These are phyloP conservation scores for Saitozyma podzolica DNA, from an alignment of 768 basidiomycete species.

Conservation along the genomic window DNA sequence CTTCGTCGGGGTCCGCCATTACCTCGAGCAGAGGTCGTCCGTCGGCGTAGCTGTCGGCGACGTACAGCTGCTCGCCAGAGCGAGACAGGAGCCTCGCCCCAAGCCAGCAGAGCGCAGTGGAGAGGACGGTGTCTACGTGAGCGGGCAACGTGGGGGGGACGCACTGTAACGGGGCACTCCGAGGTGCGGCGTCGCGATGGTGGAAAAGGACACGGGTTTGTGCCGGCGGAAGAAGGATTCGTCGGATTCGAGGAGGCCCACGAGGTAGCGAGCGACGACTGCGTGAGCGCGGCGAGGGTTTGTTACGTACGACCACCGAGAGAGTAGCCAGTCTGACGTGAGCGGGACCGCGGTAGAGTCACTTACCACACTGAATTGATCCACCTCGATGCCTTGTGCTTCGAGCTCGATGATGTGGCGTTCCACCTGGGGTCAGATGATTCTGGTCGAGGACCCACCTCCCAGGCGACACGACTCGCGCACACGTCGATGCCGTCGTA, in stretches of 20 bases:
- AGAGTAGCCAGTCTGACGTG: slow-evolving; percentile 29
- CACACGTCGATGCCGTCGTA: slow-evolving; percentile 45
- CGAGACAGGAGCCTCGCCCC: slow-evolving; percentile 33
- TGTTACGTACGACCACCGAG: slow-evolving; percentile 24
- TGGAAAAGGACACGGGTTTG: slow-evolving; percentile 31
- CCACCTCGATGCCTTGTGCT: slow-evolving; percentile 4
- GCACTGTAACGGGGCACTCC: slow-evolving; percentile 42
- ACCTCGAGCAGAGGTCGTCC: slow-evolving; percentile 25
- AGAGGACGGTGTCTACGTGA: slow-evolving; percentile 31
- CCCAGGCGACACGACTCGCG: slow-evolving; percentile 37
- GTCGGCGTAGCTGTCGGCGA: slow-evolving; percentile 11
- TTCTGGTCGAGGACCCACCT: slow-evolving; percentile 25
- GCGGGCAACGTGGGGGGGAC: not conserved
- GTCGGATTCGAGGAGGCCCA: slow-evolving; percentile 35
- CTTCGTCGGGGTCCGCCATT: slow-evolving; percentile 38
- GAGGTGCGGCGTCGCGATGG: slow-evolving; percentile 42
- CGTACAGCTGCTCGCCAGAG: slow-evolving; percentile 39
- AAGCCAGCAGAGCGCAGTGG: slow-evolving; percentile 23
- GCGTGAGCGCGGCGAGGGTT: not conserved
- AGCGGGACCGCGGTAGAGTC: not conserved
- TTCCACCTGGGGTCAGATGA: slow-evolving; percentile 9
- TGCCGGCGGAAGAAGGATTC: slow-evolving; percentile 38
- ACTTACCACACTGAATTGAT: slow-evolving; percentile 35
- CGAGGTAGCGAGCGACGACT: slow-evolving; percentile 42
- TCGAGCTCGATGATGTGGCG: slow-evolving; percentile 20